Conservation (phyloP, 1,284 basidiomycete species). For the Cryptococcus sp. region DNA sequence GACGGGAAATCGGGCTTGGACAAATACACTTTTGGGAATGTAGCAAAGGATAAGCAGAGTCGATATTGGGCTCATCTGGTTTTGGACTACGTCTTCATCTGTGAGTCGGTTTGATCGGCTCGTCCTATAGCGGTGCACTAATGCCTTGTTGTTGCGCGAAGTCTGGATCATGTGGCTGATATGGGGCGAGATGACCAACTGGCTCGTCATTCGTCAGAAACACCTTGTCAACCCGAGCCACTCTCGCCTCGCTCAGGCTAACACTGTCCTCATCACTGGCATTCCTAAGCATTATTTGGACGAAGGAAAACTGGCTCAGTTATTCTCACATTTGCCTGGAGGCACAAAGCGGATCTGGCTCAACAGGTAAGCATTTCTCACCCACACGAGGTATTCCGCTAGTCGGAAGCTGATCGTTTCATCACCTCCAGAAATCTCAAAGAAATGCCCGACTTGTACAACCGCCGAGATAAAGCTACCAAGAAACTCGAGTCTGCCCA, state of each 20-base stretch:
- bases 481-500: conserved; percentile 67
- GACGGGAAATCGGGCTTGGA: conserved; percentile 56
- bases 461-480: conserved; percentile 62
- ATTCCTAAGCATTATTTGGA: conserved; percentile 66
- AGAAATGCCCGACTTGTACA: conserved; percentile 65
- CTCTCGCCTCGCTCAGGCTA: conserved; percentile 67
- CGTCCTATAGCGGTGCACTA: background rate
- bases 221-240: conserved; percentile 68
- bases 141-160: conserved; percentile 28
- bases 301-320: conserved; percentile 63
- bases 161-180: conserved; percentile 73
- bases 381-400: background rate
- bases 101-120: conserved; percentile 38
- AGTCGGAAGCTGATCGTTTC: background rate
- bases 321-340: conserved; percentile 71
- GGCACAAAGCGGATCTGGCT: conserved; percentile 78
- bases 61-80: conserved; percentile 57
- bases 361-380: conserved; percentile 58
- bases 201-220: conserved; percentile 67
- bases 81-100: conserved; percentile 55
- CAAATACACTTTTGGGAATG: conserved; percentile 60
- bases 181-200: conserved; percentile 65
- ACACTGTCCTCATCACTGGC: conserved; percentile 74
- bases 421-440: conserved; percentile 56
- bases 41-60: conserved; percentile 40